Percentiles rank a stretch among this genome's conserved stretches.
Conservation (phyloP, 2,329 filamentous ascomycete species). For the Periconia digitata region DNA sequence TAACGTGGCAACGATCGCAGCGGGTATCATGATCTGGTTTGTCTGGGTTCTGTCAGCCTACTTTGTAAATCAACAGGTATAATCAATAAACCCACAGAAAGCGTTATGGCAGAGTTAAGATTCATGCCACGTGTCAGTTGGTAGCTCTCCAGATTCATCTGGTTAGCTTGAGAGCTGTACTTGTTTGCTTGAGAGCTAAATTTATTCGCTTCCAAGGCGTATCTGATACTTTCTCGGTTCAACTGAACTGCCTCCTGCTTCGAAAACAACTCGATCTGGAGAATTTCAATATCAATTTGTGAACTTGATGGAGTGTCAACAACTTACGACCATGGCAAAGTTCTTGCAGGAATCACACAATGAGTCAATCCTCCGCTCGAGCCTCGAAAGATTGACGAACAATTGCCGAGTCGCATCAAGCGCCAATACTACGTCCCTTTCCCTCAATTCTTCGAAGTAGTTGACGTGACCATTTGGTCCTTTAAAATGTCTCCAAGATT, state of each 20-base stretch:
- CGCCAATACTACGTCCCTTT: not conserved
- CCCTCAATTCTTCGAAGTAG: conserved; percentile 14
- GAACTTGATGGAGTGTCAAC: not conserved
- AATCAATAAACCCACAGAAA: conserved; percentile 4
- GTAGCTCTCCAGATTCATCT: conserved; percentile 5
- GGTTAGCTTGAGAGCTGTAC: not conserved
- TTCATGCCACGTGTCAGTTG: conserved; percentile 3
- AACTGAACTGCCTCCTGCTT: conserved; percentile 7
- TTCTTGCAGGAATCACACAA: conserved; percentile 11
- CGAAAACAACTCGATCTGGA: not conserved
- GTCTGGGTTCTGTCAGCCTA: conserved; percentile 5
- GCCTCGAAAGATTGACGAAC: conserved; percentile 10
- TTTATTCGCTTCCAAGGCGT: not conserved
- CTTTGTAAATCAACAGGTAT: not conserved
- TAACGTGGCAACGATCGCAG: conserved; percentile 12
- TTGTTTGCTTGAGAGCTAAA: not conserved
- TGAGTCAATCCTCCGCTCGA: conserved; percentile 3
- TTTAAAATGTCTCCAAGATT: conserved; percentile 9
- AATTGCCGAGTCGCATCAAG: conserved; percentile 8
- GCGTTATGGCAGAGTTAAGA: conserved; percentile 7
- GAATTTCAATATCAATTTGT: not conserved
- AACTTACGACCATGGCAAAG: conserved; percentile 9
- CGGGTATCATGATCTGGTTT: conserved; percentile 9
- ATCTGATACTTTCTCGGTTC: not conserved
- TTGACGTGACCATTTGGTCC: conserved; percentile 3